These are phyloP conservation scores for Fusarium camptoceras DNA, from an alignment of 2,329 filamentous ascomycete species.

Conservation along the genomic window DNA sequence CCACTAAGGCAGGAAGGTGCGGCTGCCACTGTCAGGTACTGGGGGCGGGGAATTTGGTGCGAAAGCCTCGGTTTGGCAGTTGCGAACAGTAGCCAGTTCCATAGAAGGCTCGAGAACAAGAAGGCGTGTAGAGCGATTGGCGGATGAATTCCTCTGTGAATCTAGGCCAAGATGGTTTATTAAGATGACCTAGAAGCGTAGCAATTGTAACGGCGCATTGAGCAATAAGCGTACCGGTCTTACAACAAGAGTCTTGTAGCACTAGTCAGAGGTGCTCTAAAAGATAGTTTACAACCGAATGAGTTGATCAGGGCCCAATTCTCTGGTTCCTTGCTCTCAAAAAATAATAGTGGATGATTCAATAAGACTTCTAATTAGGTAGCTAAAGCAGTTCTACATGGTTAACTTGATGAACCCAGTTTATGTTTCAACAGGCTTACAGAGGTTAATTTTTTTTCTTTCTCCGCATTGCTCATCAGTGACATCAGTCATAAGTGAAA, in stretches of 20 bases:
- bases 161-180: not conserved
- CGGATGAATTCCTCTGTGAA: constrained; percentile 5
- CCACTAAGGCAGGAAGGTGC: constrained; percentile 41
- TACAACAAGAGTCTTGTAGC: not conserved
- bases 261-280: too few relatives aligned
- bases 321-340: too few relatives aligned
- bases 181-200: not conserved
- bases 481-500: constrained; percentile 7
- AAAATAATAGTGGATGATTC: not conserved
- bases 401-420: not conserved
- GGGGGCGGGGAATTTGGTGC: constrained; percentile 28
- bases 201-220: constrained; percentile 11
- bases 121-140: constrained; percentile 16
- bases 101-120: constrained; percentile 44
- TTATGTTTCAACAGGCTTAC: not conserved
- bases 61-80: constrained; percentile 15
- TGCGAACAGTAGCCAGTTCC: constrained; percentile 11
- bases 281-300: not conserved
- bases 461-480: constrained; percentile 1
- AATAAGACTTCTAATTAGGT: not conserved
- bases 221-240: not conserved
- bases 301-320: not conserved
- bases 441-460: not conserved
- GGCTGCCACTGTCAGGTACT: constrained; percentile 39
- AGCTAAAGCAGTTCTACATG: not conserved